Evolutionary conservation across 257 asterid genomes (phyloP).

Genomic region (Fraxinus cuspidata): DNA sequence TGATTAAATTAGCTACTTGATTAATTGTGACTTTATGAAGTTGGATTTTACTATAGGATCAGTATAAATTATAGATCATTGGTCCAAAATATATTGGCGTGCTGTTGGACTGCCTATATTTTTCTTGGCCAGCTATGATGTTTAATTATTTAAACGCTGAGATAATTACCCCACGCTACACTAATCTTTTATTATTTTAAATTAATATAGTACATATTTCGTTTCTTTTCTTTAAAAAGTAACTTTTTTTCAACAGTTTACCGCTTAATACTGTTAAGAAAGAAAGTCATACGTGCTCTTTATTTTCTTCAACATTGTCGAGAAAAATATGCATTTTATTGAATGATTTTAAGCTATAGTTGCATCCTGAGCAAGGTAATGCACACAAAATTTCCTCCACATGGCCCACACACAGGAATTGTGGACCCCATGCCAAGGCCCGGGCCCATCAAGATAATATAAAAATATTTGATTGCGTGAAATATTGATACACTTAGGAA

Average conservation of each 20-base stretch:
- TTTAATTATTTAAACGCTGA: background rate
- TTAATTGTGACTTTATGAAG: background rate
- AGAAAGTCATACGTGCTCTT: too few species aligned
- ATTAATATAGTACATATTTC: too few species aligned
- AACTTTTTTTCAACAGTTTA: too few species aligned
- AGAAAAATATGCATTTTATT: too few species aligned
- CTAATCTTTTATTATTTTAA: background rate
- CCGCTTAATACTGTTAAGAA: too few species aligned
- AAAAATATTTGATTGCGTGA: slow-evolving; percentile 1
- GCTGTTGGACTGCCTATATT: slow-evolving; percentile 5
- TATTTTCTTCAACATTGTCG: too few species aligned
- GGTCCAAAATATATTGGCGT: slow-evolving; percentile 6
- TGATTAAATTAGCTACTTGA: too few species aligned
- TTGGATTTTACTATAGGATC: background rate
- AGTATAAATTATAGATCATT: background rate
- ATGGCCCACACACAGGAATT: background rate
- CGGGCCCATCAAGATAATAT: background rate
- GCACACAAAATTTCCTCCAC: too few species aligned
- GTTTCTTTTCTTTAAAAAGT: too few species aligned
- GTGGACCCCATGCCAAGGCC: background rate
- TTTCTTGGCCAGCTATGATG: background rate
- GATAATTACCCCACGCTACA: background rate
- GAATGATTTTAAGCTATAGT: too few species aligned
- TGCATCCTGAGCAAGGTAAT: too few species aligned
- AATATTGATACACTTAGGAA: background rate